Evolutionary conservation across 2,329 filamentous ascomycete species (phyloP).

Genomic region (Fusarium subtropicale): DNA sequence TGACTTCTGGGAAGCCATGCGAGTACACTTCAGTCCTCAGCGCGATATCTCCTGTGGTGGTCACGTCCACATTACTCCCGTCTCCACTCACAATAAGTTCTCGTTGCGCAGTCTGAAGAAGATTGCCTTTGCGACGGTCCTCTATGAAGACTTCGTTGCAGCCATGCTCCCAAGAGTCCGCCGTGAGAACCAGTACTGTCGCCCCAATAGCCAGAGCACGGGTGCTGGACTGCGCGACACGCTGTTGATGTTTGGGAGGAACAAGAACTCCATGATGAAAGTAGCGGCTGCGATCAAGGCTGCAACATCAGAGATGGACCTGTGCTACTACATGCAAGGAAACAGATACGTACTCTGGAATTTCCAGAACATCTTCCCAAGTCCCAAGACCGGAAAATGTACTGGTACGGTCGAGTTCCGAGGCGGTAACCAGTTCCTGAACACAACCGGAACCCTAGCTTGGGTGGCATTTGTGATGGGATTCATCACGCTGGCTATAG

Average conservation of each 20-base stretch:
- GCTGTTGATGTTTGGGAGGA: constrained; percentile 47
- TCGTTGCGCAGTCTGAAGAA: constrained; percentile 51
- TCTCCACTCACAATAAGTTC: constrained; percentile 51
- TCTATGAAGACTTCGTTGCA: constrained; percentile 52
- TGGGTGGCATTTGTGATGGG: constrained; percentile 56
- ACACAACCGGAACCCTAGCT: constrained; percentile 52
- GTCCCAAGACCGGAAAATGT: constrained; percentile 53
- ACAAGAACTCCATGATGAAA: constrained; percentile 39
- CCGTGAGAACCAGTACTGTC: constrained; percentile 54
- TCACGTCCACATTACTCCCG: constrained; percentile 56
- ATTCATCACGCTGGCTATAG: constrained; percentile 53
- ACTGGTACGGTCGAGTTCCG: constrained; percentile 56
- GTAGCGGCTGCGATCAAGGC: constrained; percentile 50
- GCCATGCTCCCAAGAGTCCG: constrained; percentile 50
- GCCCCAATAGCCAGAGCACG: constrained; percentile 49
- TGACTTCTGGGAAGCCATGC: constrained; percentile 58
- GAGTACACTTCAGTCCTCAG: constrained; percentile 55
- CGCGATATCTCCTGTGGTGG: constrained; percentile 53
- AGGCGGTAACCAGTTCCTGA: constrained; percentile 55
- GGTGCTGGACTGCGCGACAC: constrained; percentile 49
- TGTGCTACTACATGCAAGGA: constrained; percentile 55
- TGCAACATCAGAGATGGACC: constrained; percentile 45
- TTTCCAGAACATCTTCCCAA: constrained; percentile 55
- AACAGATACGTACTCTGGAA: constrained; percentile 57
- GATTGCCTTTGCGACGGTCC: constrained; percentile 53